Conservation (phyloP, 164 flowering plant genomes). For the Warburgia ugandensis region DNA sequence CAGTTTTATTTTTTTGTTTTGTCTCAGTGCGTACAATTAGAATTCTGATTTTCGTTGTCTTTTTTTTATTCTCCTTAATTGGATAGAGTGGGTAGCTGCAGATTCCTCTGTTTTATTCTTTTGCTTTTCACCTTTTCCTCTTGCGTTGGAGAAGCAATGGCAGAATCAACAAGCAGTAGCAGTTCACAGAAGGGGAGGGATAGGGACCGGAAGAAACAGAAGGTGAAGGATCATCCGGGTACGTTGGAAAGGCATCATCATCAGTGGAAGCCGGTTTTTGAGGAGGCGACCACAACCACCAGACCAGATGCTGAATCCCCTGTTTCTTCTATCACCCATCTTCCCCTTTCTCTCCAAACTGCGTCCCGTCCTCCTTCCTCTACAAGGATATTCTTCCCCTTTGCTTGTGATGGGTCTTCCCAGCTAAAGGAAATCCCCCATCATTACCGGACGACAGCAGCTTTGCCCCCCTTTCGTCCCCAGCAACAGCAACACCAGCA, state of each 20-base stretch:
- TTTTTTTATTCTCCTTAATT: neutral
- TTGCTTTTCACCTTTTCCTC: neutral
- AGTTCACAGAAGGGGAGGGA: neutral
- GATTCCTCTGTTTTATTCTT: neutral
- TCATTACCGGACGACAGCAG: constrained; percentile 17
- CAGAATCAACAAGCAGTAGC: constrained; percentile 2
- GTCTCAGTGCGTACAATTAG: neutral
- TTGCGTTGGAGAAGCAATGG: too few species aligned
- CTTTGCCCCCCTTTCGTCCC: constrained; percentile 8
- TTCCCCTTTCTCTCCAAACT: neutral
- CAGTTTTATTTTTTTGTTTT: too few species aligned
- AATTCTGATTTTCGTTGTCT: neutral
- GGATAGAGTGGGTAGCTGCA: constrained; percentile 7
- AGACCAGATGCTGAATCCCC: constrained; percentile 71
- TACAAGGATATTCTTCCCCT: constrained; percentile 49
- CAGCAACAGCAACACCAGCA: constrained; percentile 32
- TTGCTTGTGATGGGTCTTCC: constrained; percentile 45
- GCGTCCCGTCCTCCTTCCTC: constrained; percentile 8
- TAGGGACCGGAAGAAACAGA: too few species aligned
- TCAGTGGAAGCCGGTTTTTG: constrained; percentile 50
- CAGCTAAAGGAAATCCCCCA: too few species aligned
- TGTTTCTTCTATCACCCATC: constrained; percentile 17
- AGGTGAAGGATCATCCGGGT: neutral
- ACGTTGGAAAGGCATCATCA: constrained; percentile 16
- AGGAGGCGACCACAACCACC: constrained; percentile 42